A percentile compares a stretch with the other conserved stretches of the same genome.
phyloP scores from a whole-genome alignment of 148 eudicot species.

The Gaultheria prostrata region DNA sequence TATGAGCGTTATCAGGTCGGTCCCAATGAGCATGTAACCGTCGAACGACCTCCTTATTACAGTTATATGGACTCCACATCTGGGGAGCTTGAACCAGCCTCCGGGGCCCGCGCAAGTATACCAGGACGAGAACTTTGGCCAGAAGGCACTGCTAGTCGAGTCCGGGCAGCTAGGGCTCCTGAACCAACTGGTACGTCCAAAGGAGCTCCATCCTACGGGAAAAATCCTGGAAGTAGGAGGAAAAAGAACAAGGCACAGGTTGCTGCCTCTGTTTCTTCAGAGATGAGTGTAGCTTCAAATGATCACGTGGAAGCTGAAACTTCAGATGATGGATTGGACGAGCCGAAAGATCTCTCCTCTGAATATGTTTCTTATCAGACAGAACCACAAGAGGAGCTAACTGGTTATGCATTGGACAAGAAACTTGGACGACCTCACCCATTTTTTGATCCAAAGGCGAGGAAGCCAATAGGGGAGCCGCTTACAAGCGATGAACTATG shows the following conservation, averaged over 20 bases:
- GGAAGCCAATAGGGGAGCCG: conserved; percentile 61
- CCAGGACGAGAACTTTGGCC: conserved; percentile 94
- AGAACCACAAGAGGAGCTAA: conserved; percentile 59
- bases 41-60: conserved; percentile 82
- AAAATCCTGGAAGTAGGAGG: conserved; percentile 88
- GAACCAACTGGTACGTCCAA: conserved; percentile 72
- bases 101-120: conserved; percentile 99
- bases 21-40: conserved; percentile 47
- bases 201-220: conserved; percentile 75
- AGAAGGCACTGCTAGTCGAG: conserved; percentile 89
- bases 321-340: conserved; percentile 54
- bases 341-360: conserved; percentile 48
- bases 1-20: conserved; percentile 34
- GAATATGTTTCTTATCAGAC: conserved; percentile 78
- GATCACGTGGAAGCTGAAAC: conserved; percentile 44
- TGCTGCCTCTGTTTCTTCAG: conserved; percentile 50
- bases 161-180: conserved; percentile 87
- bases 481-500: conserved; percentile 91
- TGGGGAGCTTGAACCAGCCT: conserved; percentile 89
- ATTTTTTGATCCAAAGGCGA: conserved; percentile 74
- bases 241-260: conserved; percentile 51
- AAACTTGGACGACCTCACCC: conserved; percentile 81
- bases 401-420: conserved; percentile 81
- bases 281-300: conserved; percentile 32
- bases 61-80: conserved; percentile 91